phyloP scores from a whole-genome alignment of 768 basidiomycete species.

The Hericium coralloides region DNA sequence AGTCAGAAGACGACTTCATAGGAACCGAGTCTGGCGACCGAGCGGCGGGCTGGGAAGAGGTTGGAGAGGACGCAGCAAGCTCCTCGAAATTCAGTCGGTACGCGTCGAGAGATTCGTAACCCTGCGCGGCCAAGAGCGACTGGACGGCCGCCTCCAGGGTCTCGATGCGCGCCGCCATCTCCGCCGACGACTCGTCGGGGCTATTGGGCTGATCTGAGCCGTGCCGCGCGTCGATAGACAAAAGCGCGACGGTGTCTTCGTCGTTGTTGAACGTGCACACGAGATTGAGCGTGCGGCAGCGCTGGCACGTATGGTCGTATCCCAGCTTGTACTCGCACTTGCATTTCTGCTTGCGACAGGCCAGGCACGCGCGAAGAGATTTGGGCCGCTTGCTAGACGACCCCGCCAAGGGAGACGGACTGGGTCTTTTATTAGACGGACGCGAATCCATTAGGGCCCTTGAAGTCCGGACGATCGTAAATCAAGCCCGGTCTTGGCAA shows the following conservation, averaged over 20 bases:
- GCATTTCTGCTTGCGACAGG: background rate
- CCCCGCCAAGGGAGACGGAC: background rate
- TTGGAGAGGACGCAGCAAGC: background rate
- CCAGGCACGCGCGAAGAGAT: background rate
- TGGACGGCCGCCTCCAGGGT: background rate
- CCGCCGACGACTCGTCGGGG: background rate
- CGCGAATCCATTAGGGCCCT: no score
- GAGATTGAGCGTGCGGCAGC: background rate
- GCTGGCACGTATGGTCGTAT: background rate
- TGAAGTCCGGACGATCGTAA: no score
- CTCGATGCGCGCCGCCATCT: background rate
- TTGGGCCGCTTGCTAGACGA: background rate
- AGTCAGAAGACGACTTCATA: background rate
- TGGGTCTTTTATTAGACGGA: background rate
- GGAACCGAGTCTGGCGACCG: background rate
- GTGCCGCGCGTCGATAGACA: background rate
- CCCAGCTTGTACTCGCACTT: background rate
- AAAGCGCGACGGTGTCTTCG: background rate
- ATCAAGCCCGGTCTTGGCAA: no score
- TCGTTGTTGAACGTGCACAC: background rate
- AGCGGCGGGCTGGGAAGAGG: background rate
- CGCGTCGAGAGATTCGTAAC: background rate
- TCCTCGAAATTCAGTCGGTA: background rate
- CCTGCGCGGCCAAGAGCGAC: background rate
- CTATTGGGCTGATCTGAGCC: background rate